phyloP scores from a whole-genome alignment of 192 early-diverging fungal species.

The Umbelopsis ramanniana region DNA sequence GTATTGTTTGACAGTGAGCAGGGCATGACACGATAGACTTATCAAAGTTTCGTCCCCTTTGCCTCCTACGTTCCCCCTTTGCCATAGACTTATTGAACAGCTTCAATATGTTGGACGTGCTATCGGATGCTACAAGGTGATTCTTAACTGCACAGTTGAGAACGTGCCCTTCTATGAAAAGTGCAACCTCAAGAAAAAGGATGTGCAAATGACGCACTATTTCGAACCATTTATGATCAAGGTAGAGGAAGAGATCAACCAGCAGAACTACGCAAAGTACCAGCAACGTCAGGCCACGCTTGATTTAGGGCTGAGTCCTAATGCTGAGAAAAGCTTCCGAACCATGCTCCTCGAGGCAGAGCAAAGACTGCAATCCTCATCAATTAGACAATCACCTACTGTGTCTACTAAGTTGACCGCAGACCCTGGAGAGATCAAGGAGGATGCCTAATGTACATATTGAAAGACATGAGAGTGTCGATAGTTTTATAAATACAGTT shows the following conservation, averaged over 20 bases:
- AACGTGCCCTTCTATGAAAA: constrained; percentile 95
- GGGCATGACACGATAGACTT: background rate
- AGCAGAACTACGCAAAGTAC: constrained; percentile 14
- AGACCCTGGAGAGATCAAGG: constrained; percentile 13
- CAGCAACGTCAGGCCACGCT: constrained; percentile 7
- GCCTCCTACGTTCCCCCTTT: background rate
- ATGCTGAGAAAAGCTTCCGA: constrained; percentile 18
- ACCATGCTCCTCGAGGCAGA: constrained; percentile 22
- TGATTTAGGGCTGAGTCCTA: constrained; percentile 12
- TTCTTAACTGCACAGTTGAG: constrained; percentile 68
- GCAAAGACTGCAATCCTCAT: background rate
- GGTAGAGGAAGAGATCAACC: constrained; percentile 6
- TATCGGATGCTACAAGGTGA: constrained; percentile 92
- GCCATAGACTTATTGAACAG: constrained; percentile 78
- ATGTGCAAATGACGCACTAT: constrained; percentile 72
- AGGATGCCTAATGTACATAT: background rate
- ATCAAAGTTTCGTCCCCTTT: background rate
- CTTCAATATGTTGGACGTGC: constrained; percentile 73
- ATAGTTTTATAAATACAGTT: background rate
- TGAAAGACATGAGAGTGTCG: background rate
- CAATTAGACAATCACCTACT: background rate
- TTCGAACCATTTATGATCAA: constrained; percentile 28
- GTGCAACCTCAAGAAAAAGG: constrained; percentile 82
- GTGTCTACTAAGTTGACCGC: background rate
- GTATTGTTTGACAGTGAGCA: too few relatives aligned